Conservation (phyloP, 2,329 filamentous ascomycete genomes). For the Myotisia sp. region DNA sequence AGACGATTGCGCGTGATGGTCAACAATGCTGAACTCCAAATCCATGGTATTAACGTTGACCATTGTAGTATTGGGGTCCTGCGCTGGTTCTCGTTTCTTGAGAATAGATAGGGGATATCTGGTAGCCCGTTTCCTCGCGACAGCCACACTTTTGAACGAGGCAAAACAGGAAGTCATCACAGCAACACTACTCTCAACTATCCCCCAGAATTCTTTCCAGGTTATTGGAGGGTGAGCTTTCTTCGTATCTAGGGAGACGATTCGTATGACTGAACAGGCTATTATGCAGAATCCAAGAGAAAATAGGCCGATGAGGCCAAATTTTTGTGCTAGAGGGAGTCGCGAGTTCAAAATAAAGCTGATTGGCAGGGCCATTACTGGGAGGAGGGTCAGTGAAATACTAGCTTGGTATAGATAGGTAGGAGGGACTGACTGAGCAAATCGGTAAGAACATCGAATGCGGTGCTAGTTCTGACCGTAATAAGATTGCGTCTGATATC, state of each 20-base stretch:
- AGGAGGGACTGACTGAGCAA: neutral
- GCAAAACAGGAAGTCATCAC: conserved; percentile 11
- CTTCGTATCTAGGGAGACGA: conserved; percentile 2
- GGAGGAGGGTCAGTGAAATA: neutral
- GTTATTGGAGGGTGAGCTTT: conserved; percentile 4
- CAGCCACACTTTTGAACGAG: conserved; percentile 9
- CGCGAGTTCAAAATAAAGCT: conserved; percentile 7
- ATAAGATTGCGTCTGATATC: neutral
- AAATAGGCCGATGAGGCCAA: conserved; percentile 7
- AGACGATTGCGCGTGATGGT: too few species aligned
- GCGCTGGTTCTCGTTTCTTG: too few species aligned
- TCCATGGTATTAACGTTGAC: too few species aligned
- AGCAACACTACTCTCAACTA: conserved; percentile 8
- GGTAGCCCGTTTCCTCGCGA: conserved; percentile 5
- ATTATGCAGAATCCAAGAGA: conserved; percentile 6
- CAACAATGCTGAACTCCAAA: too few species aligned
- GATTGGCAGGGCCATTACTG: conserved; percentile 8
- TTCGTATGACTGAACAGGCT: conserved; percentile 6
- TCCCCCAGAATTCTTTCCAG: conserved; percentile 9
- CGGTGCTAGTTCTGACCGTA: neutral
- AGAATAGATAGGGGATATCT: too few species aligned
- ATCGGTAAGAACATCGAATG: conserved; percentile 1
- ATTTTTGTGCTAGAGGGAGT: conserved; percentile 8
- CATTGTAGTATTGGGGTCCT: too few species aligned
- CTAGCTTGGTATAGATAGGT: neutral